A percentile compares a stretch with the other conserved stretches of the same genome.
phyloP scores from a whole-genome alignment of 257 asterid genomes.

The Penstemon eatonii region DNA sequence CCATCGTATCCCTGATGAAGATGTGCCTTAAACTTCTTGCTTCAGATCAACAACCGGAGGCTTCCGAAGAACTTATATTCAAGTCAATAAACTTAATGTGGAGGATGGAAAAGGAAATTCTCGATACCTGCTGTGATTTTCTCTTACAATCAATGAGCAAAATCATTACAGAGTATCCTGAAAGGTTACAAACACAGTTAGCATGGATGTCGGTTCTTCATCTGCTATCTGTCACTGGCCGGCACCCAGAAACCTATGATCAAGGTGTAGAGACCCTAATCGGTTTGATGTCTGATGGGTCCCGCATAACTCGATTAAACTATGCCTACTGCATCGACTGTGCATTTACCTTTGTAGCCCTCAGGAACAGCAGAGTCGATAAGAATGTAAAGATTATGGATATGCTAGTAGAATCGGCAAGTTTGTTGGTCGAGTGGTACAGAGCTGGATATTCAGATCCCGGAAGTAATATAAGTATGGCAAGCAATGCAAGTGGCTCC shows the following conservation, averaged over 20 bases:
- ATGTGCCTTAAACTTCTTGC: constrained; percentile 69
- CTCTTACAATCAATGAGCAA: constrained; percentile 55
- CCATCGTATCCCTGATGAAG: constrained; percentile 59
- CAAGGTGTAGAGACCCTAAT: constrained; percentile 68
- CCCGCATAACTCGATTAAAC: constrained; percentile 55
- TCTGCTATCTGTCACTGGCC: constrained; percentile 78
- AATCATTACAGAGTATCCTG: constrained; percentile 64
- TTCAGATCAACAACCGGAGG: constrained; percentile 40
- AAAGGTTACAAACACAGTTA: constrained; percentile 53
- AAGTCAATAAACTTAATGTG: constrained; percentile 80
- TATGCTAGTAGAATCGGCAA: constrained; percentile 62
- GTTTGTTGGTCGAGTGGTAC: constrained; percentile 74
- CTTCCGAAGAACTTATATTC: constrained; percentile 72
- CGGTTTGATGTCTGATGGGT: constrained; percentile 54
- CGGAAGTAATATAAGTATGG: constrained; percentile 43
- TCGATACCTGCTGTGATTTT: constrained; percentile 73
- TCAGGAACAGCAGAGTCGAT: constrained; percentile 75
- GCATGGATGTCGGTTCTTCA: constrained; percentile 88
- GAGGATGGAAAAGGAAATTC: constrained; percentile 84
- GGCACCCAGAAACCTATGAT: constrained; percentile 81
- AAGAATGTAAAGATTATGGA: constrained; percentile 74
- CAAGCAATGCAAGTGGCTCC: constrained; percentile 45
- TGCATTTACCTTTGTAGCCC: constrained; percentile 82
- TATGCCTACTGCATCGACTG: constrained; percentile 73
- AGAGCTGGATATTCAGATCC: constrained; percentile 75